These are phyloP conservation scores for Tulasnella sp. DNA, from an alignment of 768 basidiomycete genomes.

Conservation along the genomic window DNA sequence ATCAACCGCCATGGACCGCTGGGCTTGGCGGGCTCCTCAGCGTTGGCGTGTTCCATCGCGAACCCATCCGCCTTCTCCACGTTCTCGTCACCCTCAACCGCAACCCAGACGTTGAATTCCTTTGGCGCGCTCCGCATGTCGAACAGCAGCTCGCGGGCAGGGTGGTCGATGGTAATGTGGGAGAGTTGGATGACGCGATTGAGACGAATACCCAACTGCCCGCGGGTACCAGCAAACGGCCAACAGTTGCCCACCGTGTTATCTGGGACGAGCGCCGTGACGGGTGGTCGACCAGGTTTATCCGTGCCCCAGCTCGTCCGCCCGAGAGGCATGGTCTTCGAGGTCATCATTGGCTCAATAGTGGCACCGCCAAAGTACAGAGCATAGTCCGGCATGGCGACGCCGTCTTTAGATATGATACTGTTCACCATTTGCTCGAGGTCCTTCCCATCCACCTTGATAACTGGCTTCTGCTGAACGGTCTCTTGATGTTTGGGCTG, in stretches of 20 bases:
- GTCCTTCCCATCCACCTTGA: slow-evolving; percentile 52
- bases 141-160: slow-evolving; percentile 68
- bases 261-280: slow-evolving; percentile 82
- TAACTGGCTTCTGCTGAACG: not conserved
- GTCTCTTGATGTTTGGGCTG: slow-evolving; percentile 4
- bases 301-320: slow-evolving; percentile 39
- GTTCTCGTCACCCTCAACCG: slow-evolving; percentile 73
- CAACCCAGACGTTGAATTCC: slow-evolving; percentile 84
- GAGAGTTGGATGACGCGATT: slow-evolving; percentile 47
- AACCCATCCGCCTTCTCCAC: slow-evolving; percentile 45
- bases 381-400: slow-evolving; percentile 79
- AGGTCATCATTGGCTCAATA: slow-evolving; percentile 74
- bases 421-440: slow-evolving; percentile 56
- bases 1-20: slow-evolving; percentile 27
- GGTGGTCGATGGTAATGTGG: slow-evolving; percentile 80
- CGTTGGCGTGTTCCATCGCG: slow-evolving; percentile 22
- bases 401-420: slow-evolving; percentile 76
- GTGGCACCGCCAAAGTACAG: slow-evolving; percentile 71
- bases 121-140: slow-evolving; percentile 74
- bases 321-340: slow-evolving; percentile 59
- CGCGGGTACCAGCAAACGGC: slow-evolving; percentile 72
- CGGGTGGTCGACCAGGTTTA: slow-evolving; percentile 64
- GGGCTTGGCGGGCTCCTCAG: slow-evolving; percentile 14
- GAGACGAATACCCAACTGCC: slow-evolving; percentile 76
- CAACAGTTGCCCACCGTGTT: slow-evolving; percentile 79